Evolutionary conservation across 164 flowering plant genomes (phyloP), one percentile per base, ranked within the genome.

Genomic region (Buxus sempervirens): DNA sequence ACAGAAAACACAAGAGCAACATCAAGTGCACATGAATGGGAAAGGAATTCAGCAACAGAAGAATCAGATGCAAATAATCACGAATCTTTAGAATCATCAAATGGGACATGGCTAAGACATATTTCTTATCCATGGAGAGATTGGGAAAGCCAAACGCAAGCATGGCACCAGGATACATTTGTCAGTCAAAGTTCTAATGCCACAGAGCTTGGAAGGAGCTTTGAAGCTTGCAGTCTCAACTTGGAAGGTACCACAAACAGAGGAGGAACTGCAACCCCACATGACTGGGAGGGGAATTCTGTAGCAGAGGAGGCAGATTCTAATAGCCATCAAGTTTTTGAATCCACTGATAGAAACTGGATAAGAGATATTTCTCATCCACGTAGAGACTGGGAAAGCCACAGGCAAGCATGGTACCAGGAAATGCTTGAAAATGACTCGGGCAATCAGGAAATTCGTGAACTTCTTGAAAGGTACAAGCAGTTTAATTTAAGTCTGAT

Each of bases 381-480:
- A 12, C 71, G 51, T n/a, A 63, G 60, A 59, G 74, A 85, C 55
- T 85, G 91, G 90, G 90, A 85, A 73, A 80, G 69, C 58, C 80
- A 66, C 14, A 73, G 89, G 67, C 82, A 82, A 74, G 82, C 65
- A 45, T 79, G 89, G 81, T 90, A 84, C 62, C 68, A 67, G n/a
- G 87, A 91, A 70, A 78, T 84, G 81, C 85, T 85, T 36, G 80
- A 71, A 27, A 78, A 74, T 58, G 71, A 67, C 66, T 79, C 84
- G 12, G 77, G 75, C 14, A 83, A 90, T 69, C 77, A 69, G 59
- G 99, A 95, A 19, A 86, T 92, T 54, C 80, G 83, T 13, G 72
- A 76, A 51, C 94, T 95, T 63, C 82, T 87, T 71, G 82, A 84
- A 75, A 88, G 96, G 96, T 91, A 76, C 26, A 1, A 14, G 10